Base-by-base conservation (phyloP, 805 yeast genomes). In the Allodekkera sacchari region DNA sequence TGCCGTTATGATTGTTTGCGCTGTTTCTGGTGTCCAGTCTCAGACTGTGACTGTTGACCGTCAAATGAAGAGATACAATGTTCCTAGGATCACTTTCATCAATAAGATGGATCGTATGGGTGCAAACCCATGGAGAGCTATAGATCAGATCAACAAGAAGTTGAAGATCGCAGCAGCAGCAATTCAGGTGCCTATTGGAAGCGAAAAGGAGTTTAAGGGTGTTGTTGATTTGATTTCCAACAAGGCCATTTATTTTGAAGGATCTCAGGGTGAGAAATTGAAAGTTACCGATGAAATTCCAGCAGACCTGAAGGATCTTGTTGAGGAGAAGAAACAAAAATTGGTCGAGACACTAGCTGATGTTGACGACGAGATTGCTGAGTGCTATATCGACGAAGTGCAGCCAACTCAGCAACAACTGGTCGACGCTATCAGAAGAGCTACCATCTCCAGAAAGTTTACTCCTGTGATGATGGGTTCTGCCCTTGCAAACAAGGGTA, bases 401-500 rank as follows among this genome's bases (percentile, higher is more conserved):
- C 92, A 77, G 47, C 97, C 98, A 36, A 67, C 87, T 20, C 68
- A 70, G 18, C 81, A 78, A 37, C 95, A 92, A 62, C 81, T 92
- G 42, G 77, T 81, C 53, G 75, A 56, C 32, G 97, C 96, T 26
- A 92, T 92, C 46, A 80, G 98, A 59, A 77, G 96, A 50, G 73
- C 96, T 31, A 92, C 99, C 13, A 89, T 89, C 60, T 94, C 88
- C 20, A 77, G 96, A 64, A 83, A 74, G 55, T 92, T 92, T 67
- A 85, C 97, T 10, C 98, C 99, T n/a, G 97, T 92, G n/a, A 67
- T 89, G 43, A 92, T 92, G 96, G 99, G 99, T 15, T 85, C 96
- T 30, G 99, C 99, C 13, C 69, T 92, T 42, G 98, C 97, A 36
- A 92, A 92, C 64, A 83, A 79, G 44, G 96, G 96, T 59, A 71